Conservation (phyloP, 1,284 basidiomycete genomes). For the Porogramme epimiltina region DNA sequence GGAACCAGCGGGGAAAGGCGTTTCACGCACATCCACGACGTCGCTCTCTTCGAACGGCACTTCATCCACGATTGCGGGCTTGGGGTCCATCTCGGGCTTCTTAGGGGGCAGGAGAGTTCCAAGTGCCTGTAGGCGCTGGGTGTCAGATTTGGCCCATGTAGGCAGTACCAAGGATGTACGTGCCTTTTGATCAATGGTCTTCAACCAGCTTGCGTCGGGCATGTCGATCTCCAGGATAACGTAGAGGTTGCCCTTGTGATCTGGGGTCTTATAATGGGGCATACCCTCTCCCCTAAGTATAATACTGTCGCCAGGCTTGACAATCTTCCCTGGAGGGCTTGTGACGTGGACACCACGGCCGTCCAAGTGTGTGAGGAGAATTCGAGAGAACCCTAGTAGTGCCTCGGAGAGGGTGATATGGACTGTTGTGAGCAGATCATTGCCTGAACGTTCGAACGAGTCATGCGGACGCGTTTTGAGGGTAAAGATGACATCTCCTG, state of each 20-base stretch:
- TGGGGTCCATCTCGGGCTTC: constrained; percentile 69
- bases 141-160: background rate
- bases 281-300: constrained; percentile 84
- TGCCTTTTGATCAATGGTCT: constrained; percentile 59
- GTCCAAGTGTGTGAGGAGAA: constrained; percentile 87
- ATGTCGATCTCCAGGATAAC: constrained; percentile 85
- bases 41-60: constrained; percentile 74
- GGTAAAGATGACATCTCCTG: constrained; percentile 89
- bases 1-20: constrained; percentile 65
- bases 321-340: constrained; percentile 74
- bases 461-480: constrained; percentile 71
- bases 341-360: constrained; percentile 82
- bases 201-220: constrained; percentile 74
- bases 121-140: constrained; percentile 55
- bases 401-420: constrained; percentile 91
- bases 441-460: constrained; percentile 80
- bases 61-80: constrained; percentile 71
- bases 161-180: background rate
- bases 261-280: constrained; percentile 70
- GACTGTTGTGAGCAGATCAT: constrained; percentile 76
- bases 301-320: constrained; percentile 75
- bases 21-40: constrained; percentile 77
- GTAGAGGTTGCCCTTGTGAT: constrained; percentile 80
- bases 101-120: constrained; percentile 72
- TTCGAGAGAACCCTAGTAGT: constrained; percentile 85